Percentiles rank a stretch among this genome's conserved stretches.
Conservation (phyloP, 2,329 filamentous ascomycete species). For the Akanthomyces dipterigenus region DNA sequence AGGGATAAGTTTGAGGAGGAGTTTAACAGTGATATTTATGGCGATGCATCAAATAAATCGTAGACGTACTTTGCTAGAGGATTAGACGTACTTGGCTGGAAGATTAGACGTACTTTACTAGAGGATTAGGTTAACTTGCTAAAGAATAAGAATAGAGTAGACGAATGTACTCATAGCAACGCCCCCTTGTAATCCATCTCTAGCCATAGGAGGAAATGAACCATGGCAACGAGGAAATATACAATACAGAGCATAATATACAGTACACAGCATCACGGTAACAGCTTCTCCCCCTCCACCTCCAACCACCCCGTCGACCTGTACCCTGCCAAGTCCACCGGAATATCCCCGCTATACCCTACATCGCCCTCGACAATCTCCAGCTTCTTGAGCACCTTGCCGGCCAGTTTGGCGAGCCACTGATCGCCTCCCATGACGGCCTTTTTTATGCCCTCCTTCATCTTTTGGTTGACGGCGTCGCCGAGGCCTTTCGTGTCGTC, state of each 20-base stretch:
- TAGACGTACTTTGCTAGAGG: neutral
- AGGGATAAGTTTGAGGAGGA: slow-evolving; percentile 34
- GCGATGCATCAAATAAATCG: neutral
- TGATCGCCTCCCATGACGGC: slow-evolving; percentile 1
- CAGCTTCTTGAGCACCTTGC: neutral
- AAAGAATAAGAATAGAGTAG: too few species aligned
- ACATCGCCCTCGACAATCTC: neutral
- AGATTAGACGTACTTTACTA: too few species aligned
- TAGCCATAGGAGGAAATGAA: too few species aligned
- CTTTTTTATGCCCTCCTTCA: neutral
- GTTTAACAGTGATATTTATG: slow-evolving; percentile 20
- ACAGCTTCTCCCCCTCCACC: neutral
- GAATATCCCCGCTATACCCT: neutral
- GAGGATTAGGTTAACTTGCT: too few species aligned
- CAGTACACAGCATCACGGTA: too few species aligned
- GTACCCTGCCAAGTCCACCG: neutral
- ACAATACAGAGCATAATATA: too few species aligned
- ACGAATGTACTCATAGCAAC: too few species aligned
- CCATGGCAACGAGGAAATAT: too few species aligned
- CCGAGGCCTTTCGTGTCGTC: neutral
- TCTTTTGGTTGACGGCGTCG: neutral
- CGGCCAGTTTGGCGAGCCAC: slow-evolving; percentile 5
- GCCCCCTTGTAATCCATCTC: too few species aligned
- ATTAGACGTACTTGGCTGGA: too few species aligned
- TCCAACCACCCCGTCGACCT: neutral